Evolutionary conservation across 2,329 filamentous ascomycete genomes (phyloP).

Genomic region (Cladosporium sp.): DNA sequence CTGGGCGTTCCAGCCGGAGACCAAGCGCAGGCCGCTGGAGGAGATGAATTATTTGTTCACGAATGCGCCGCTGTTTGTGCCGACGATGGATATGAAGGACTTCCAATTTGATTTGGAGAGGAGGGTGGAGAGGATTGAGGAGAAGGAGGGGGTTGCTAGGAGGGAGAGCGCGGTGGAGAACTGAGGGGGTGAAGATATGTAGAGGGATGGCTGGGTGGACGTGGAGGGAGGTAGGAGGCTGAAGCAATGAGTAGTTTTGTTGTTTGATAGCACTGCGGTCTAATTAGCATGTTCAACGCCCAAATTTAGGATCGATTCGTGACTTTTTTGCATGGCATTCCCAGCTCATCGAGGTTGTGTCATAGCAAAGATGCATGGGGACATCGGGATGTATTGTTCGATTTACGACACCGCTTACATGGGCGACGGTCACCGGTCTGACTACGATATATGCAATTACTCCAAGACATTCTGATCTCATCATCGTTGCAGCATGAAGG

Average conservation of each 20-base stretch:
- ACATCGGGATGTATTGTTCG: too few species aligned
- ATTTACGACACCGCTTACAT: too few species aligned
- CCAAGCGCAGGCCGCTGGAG: slow-evolving; percentile 64
- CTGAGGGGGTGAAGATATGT: background rate
- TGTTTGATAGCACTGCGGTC: background rate
- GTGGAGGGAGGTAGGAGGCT: background rate
- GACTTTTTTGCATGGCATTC: background rate
- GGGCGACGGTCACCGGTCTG: too few species aligned
- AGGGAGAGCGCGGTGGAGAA: slow-evolving; percentile 4
- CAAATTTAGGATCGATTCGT: background rate
- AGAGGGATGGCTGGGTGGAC: background rate
- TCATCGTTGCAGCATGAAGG: too few species aligned
- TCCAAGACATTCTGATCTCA: too few species aligned
- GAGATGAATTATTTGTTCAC: slow-evolving; percentile 68
- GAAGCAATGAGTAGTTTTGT: background rate
- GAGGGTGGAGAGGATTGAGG: slow-evolving; percentile 58
- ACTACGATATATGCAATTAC: too few species aligned
- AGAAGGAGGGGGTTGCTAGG: slow-evolving; percentile 44
- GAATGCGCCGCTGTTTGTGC: slow-evolving; percentile 55
- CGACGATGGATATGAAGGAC: slow-evolving; percentile 56
- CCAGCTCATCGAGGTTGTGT: background rate
- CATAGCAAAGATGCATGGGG: background rate
- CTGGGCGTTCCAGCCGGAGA: slow-evolving; percentile 68
- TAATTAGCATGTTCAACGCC: background rate
- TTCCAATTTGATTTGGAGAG: slow-evolving; percentile 62